Base-by-base conservation (phyloP, 2,329 filamentous ascomycete species). In the Colletotrichum sojae region DNA sequence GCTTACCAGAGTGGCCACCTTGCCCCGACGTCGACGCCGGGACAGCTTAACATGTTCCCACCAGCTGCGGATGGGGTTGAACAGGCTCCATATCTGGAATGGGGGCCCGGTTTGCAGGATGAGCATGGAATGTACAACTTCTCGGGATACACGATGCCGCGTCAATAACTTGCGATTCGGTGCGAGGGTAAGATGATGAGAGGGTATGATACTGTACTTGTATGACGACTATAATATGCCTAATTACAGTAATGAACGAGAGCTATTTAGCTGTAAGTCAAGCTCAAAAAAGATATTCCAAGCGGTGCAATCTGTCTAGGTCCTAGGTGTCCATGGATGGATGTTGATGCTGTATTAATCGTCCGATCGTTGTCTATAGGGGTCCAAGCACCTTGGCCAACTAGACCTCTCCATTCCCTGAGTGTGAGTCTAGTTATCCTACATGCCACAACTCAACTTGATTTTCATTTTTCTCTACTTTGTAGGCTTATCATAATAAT, bases 61-160 rank as follows among this genome's bases (percentile, higher is more conserved):
- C 54, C 66, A 5, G 46, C 20, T 4, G 20, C 18, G 8, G 43
- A 55, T 54, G 12, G n/a, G 6, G 18, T 10, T 39, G 61, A 49
- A 20, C 61, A 69, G 22, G 43, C 6, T 5, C 66, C 65, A 9
- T 51, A 59, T n/a, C 36, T 67, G 3, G 57, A 39, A 9, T 70
- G 67, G 63, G 20, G 49, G n/a, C 45, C 57, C 16, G 46, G 43
- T 10, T 27, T 70, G 46, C 63, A 67, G 45, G 56, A 64, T 12
- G 43, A 64, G 20, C 54, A 59, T 22, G 68, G 64, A 13, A 27
- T 68, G 54, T 70, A 64, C 45, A 36, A 64, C 43, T 70, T 69
- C 22, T 39, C 58, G 3, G 68, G 68, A 27, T 70, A 70, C 10
- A 39, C 52, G 13, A 48, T 67, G 52, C 52, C 67, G 16, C 53